Evolutionary conservation across 768 basidiomycete genomes (phyloP).

Genomic region (Hortiboletus flavorubellus): DNA sequence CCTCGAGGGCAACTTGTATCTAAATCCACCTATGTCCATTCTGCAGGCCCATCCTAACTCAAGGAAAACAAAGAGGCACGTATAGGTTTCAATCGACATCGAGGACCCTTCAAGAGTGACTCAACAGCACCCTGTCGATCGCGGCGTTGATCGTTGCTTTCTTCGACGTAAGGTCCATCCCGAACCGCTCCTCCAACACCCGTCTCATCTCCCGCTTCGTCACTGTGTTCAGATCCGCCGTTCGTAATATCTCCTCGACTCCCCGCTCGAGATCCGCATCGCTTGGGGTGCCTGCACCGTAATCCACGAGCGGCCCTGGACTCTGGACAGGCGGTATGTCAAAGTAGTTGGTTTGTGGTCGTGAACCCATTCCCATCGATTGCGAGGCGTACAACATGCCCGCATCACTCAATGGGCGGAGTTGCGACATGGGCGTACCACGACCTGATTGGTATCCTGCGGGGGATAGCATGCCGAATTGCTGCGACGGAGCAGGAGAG

Average conservation of each 20-base stretch:
- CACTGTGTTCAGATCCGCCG: conserved; percentile 82
- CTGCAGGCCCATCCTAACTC: conserved; percentile 6
- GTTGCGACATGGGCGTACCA: conserved; percentile 60
- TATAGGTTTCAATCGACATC: neutral
- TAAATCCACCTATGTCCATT: conserved; percentile 25
- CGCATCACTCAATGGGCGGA: conserved; percentile 33
- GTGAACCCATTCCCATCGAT: conserved; percentile 59
- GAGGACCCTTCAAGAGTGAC: conserved; percentile 33
- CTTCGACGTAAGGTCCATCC: conserved; percentile 67
- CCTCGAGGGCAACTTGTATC: conserved; percentile 10
- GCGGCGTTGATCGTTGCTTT: conserved; percentile 74
- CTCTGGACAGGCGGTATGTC: conserved; percentile 56
- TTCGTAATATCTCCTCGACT: conserved; percentile 68
- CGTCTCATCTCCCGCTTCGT: conserved; percentile 91
- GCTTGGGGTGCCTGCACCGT: conserved; percentile 47
- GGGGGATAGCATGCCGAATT: conserved; percentile 52
- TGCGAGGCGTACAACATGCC: conserved; percentile 55
- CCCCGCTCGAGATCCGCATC: conserved; percentile 72
- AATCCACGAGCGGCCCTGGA: conserved; percentile 47
- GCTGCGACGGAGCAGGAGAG: conserved; percentile 70
- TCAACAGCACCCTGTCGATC: conserved; percentile 69
- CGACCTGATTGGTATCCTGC: conserved; percentile 77
- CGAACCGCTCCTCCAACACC: conserved; percentile 78
- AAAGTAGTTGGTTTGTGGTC: conserved; percentile 74
- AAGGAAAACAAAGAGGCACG: neutral